Percentiles rank a stretch among this genome's conserved stretches.
Conservation (phyloP, 768 basidiomycete genomes). For the Pholiota conissans region DNA sequence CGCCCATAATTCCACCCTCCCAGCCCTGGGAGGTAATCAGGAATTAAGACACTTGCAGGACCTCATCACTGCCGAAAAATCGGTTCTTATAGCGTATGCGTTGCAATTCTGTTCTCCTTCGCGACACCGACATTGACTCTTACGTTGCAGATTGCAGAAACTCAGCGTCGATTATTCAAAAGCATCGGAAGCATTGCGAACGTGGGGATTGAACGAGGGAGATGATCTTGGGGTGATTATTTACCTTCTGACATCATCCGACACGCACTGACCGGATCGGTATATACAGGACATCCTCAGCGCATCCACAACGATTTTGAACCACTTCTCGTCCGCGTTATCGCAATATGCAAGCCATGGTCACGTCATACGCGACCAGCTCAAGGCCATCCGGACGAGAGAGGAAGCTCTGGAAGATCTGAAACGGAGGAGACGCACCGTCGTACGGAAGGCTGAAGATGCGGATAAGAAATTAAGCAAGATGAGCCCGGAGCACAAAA, state of each 20-base stretch:
- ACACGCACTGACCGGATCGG: conserved; percentile 1
- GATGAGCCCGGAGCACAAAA: conserved; percentile 91
- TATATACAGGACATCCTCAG: conserved; percentile 65
- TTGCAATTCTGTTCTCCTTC: neutral
- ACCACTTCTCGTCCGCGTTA: conserved; percentile 67
- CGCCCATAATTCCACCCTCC: conserved; percentile 86
- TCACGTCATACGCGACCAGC: conserved; percentile 64
- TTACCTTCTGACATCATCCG: conserved; percentile 6
- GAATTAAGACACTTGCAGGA: conserved; percentile 85
- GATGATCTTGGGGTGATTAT: conserved; percentile 74
- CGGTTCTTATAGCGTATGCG: conserved; percentile 66
- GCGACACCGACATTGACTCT: neutral
- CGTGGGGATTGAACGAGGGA: conserved; percentile 79
- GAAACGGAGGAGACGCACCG: conserved; percentile 63
- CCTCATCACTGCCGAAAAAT: conserved; percentile 87
- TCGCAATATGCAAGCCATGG: conserved; percentile 72
- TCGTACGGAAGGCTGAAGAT: conserved; percentile 71
- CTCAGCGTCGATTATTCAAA: conserved; percentile 66
- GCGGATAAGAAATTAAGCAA: conserved; percentile 89
- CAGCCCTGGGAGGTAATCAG: conserved; percentile 66
- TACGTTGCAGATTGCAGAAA: conserved; percentile 52
- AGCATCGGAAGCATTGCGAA: conserved; percentile 68
- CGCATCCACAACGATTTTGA: conserved; percentile 66
- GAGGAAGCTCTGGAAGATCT: conserved; percentile 85
- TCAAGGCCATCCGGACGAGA: conserved; percentile 80